Base-by-base conservation (phyloP, 2,329 filamentous ascomycete genomes). In the Sporothrix pallida region DNA sequence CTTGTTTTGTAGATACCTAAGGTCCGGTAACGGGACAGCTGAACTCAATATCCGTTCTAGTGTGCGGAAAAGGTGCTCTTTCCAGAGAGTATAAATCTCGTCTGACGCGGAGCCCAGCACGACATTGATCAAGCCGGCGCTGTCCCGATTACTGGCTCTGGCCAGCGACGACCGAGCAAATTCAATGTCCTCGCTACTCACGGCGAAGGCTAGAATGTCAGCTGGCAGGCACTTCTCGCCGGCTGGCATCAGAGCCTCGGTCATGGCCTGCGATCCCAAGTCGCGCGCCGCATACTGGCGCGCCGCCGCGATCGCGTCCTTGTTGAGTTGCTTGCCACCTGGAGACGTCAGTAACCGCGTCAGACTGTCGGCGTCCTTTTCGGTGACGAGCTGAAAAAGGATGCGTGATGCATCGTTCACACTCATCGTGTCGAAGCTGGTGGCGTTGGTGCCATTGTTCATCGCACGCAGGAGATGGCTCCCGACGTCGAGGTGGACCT, bases 71-170 rank as follows among this genome's bases (percentile, higher is more conserved):
- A 56, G 8, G 8, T 56, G n/a, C 54, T 56, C 20, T 56, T 56
- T 13, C 54, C 54, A 56, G 54, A 56, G 54, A n/a, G 20, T 6
- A 56, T 56, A 56, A 56, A 56, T 56, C 54, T 56, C 54, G 13
- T 56, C 54, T 26, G 54, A 56, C 54, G 54, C 54, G 54, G 54
- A 56, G 54, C 54, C 54, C 20, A 56, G 54, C 54, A 56, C 54
- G 54, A 56, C 5, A 9, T 26, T 26, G 20, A 56, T 10, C 5
- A 56, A 12, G 54, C 54, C 54, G 54, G 9, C 20, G 20, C 20
- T 56, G 54, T 56, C 54, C 54, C 9, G 54, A 26, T 56, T 8
- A 1, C 54, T 56, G 54, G 54, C 54, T 56, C 20, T 26, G 54
- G 54, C 54, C 54, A 26, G 50, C 15, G 50, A 52, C 50, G 50